A percentile compares a stretch with the other conserved stretches of the same genome.
phyloP scores from a whole-genome alignment of 1,139 yeast species.

The Yamadazyma jaroonii region DNA sequence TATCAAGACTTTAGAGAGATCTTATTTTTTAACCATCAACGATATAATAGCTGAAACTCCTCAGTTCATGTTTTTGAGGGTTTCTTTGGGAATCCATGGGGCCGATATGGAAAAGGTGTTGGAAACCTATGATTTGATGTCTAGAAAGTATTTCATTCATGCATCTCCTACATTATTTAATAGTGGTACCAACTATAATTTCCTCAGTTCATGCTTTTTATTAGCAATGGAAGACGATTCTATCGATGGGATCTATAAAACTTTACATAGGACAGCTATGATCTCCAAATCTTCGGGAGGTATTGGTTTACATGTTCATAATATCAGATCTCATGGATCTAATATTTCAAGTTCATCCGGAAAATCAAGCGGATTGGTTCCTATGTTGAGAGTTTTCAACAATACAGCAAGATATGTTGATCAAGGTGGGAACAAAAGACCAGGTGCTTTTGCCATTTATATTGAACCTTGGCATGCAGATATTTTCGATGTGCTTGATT shows the following conservation, averaged over 20 bases:
- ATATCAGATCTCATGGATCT: constrained; percentile 50
- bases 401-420: constrained; percentile 61
- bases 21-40: constrained; percentile 40
- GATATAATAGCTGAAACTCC: constrained; percentile 46
- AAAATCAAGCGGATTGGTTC: constrained; percentile 53
- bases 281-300: constrained; percentile 62
- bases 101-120: constrained; percentile 35
- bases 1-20: constrained; percentile 48
- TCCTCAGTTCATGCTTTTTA: constrained; percentile 53
- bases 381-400: constrained; percentile 58
- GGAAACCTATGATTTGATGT: constrained; percentile 53
- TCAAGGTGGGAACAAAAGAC: constrained; percentile 62
- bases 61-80: constrained; percentile 49
- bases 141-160: constrained; percentile 49
- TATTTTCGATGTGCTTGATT: constrained; percentile 48
- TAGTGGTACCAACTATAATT: constrained; percentile 49
- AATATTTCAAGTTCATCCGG: constrained; percentile 55
- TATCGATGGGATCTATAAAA: constrained; percentile 55
- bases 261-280: constrained; percentile 52
- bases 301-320: constrained; percentile 55
- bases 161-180: constrained; percentile 57
- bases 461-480: constrained; percentile 64
- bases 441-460: constrained; percentile 63
- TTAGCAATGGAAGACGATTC: constrained; percentile 59
- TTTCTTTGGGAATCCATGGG: constrained; percentile 52